Conservation (phyloP, 1,284 basidiomycete species). For the Megacollybia platyphylla region DNA sequence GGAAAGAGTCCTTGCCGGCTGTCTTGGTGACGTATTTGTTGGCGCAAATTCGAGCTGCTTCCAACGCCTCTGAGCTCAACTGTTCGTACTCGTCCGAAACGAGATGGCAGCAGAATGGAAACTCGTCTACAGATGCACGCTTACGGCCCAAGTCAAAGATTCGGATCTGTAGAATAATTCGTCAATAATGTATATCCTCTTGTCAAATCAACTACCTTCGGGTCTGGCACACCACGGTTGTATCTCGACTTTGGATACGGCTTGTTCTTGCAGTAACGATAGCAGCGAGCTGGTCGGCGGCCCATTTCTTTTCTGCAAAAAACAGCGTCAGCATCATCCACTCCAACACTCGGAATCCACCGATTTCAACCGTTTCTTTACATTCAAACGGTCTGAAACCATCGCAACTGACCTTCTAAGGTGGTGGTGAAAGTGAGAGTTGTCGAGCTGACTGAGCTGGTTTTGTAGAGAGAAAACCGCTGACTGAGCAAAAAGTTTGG, state of each 20-base stretch:
- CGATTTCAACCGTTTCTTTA: no score
- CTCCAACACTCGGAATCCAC: no score
- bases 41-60: conserved; percentile 97
- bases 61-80: conserved; percentile 90
- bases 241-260: conserved; percentile 90
- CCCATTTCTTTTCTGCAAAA: conserved; percentile 50
- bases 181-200: background rate
- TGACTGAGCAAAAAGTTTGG: no score
- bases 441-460: no score
- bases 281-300: conserved; percentile 92
- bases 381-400: no score
- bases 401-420: no score
- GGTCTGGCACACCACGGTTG: conserved; percentile 96
- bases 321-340: background rate
- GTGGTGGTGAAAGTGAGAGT: no score
- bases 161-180: conserved; percentile 46
- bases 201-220: conserved; percentile 45
- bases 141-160: conserved; percentile 95
- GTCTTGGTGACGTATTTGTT: conserved; percentile 99
- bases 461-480: no score
- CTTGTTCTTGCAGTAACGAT: conserved; percentile 99
- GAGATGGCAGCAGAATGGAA: conserved; percentile 92
- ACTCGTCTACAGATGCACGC: conserved; percentile 92
- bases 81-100: conserved; percentile 99
- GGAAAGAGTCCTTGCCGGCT: conserved; percentile 98